Base-by-base conservation (phyloP, 495 filamentous ascomycete genomes). In the Penicillium diatomitis region DNA sequence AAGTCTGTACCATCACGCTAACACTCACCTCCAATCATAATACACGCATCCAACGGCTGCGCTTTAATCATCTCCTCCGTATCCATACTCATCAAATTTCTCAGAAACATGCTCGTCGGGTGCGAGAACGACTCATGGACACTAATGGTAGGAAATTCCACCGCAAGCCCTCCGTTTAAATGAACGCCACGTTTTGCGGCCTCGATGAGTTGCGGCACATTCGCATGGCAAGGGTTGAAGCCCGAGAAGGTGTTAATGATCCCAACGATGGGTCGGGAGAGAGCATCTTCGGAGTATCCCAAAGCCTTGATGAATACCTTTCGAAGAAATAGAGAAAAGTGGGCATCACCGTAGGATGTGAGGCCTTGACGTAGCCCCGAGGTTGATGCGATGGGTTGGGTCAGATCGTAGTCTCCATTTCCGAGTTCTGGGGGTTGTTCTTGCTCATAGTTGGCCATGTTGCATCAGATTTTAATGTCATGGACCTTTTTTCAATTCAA, bases 81-180 rank as follows among this genome's bases (percentile, higher is more conserved):
- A 56, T 86, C 81, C 80, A 86, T 83, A 53, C 78, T 80, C 81
- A 86, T 85, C 38, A 85, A 45, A 56, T 85, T 86, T 38, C 82
- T 58, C 47, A 84, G 50, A 47, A 78, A 84, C 81, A 86, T 86
- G 63, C 82, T 86, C 6, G 81, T 83, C 3, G 81, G 81, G 38
- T 73, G 61, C 0, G 81, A 74, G 57, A 85, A 85, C 0, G 68
- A 71, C 63, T 86, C 82, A 40, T 80, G 77, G 6, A 86, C 50
- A 46, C 77, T 83, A 36, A 85, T 84, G 2, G 81, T 85, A 3
- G 81, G 81, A 52, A 85, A 86, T 29, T 84, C 81, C 27, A 85
- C 70, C 2, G 81, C 77, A 33, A 85, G 56, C 0, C 81, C 81
- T 0, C 82, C 82, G 44, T 67, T 69, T 0, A 84, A 65, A 49